These are phyloP conservation scores for Phytopythium aichiense DNA, from an alignment of 352 stramenopile genomes.

Conservation along the genomic window DNA sequence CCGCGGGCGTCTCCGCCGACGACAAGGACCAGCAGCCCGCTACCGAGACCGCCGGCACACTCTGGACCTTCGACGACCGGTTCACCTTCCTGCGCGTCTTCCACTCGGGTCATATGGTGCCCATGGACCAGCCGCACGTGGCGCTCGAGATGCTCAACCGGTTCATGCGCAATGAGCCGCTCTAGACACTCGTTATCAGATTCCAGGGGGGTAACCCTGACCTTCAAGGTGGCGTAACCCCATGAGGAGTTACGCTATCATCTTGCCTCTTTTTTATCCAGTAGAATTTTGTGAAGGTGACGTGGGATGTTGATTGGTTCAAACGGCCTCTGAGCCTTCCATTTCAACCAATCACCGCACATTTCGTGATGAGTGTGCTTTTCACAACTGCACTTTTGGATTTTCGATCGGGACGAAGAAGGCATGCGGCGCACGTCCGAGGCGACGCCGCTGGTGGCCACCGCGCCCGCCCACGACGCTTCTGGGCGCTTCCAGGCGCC, in stretches of 20 bases:
- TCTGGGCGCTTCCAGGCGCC: neutral
- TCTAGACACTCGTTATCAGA: constrained; percentile 9
- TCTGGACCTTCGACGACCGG: constrained; percentile 23
- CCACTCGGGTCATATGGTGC: constrained; percentile 48
- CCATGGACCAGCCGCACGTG: constrained; percentile 36
- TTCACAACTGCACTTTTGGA: neutral
- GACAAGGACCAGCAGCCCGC: neutral
- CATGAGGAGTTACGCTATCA: too few relatives aligned
- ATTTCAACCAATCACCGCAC: neutral
- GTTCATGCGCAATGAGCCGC: constrained; percentile 43
- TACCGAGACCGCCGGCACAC: constrained; percentile 12
- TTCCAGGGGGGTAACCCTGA: neutral
- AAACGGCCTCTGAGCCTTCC: neutral
- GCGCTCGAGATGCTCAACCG: constrained; percentile 49
- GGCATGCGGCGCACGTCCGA: constrained; percentile 20
- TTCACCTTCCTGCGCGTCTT: constrained; percentile 53
- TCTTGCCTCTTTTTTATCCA: too few relatives aligned
- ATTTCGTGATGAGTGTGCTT: neutral
- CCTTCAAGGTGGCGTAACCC: too few relatives aligned
- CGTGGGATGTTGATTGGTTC: neutral
- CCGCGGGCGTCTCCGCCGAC: neutral
- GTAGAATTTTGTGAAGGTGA: neutral
- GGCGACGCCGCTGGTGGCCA: constrained; percentile 25
- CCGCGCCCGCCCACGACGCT: neutral
- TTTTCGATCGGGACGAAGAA: neutral